Conservation (phyloP, 768 basidiomycete species). For the Pholiota molesta region DNA sequence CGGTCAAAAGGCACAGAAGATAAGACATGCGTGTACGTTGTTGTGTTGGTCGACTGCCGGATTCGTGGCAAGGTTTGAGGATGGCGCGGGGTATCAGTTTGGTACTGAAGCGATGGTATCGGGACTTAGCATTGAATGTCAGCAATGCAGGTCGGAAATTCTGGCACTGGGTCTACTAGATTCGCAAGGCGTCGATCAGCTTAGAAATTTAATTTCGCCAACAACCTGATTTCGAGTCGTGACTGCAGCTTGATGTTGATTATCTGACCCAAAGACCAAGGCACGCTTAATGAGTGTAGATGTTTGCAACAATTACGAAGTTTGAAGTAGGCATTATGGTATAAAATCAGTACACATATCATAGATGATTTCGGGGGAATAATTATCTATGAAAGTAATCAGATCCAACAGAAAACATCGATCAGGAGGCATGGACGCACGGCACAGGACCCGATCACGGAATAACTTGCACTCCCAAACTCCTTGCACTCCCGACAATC, state of each 20-base stretch:
- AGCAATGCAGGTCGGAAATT: constrained; percentile 16
- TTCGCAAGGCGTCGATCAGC: constrained; percentile 29
- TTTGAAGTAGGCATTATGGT: constrained; percentile 17
- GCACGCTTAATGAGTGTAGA: constrained; percentile 9
- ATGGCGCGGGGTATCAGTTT: constrained; percentile 18
- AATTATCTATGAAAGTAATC: constrained; percentile 14
- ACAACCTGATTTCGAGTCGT: constrained; percentile 22
- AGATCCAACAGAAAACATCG: constrained; percentile 5
- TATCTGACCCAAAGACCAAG: constrained; percentile 8
- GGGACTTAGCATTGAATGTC: constrained; percentile 19
- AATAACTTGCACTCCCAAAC: constrained; percentile 88
- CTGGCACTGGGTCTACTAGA: constrained; percentile 19
- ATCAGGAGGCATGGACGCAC: constrained; percentile 17
- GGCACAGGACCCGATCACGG: constrained; percentile 51
- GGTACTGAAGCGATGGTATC: constrained; percentile 19
- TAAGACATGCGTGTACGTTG: constrained; percentile 36
- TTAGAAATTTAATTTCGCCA: constrained; percentile 46
- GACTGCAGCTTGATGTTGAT: constrained; percentile 24
- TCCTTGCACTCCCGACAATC: constrained; percentile 86
- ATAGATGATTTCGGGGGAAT: constrained; percentile 9
- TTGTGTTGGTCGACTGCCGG: constrained; percentile 16
- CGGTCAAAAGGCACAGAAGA: constrained; percentile 58
- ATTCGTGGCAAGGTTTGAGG: constrained; percentile 13
- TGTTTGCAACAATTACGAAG: constrained; percentile 11
- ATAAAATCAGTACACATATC: constrained; percentile 9